Percentiles rank a stretch among this genome's conserved stretches.
Conservation (phyloP, 2,329 filamentous ascomycete genomes). For the Ascosphaera apis region DNA sequence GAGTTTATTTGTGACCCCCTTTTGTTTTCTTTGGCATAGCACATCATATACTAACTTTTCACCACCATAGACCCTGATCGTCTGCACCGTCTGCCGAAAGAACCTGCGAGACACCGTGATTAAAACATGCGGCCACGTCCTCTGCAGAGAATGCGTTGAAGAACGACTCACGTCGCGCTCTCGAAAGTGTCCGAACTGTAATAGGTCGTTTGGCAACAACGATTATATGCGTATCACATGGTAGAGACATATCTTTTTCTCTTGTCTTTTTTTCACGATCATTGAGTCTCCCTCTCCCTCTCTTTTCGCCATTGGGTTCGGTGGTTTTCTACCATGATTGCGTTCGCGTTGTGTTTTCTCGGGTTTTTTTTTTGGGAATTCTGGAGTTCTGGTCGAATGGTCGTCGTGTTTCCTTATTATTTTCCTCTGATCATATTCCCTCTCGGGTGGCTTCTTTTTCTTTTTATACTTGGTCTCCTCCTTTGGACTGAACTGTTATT, state of each 20-base stretch:
- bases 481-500: not conserved
- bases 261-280: constrained; percentile 11
- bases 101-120: constrained; percentile 88
- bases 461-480: constrained; percentile 2
- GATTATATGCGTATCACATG: constrained; percentile 52
- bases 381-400: not conserved
- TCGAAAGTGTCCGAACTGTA: constrained; percentile 88
- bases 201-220: constrained; percentile 69
- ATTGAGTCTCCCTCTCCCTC: constrained; percentile 13
- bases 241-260: constrained; percentile 7
- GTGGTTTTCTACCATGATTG: too few relatives aligned
- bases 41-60: constrained; percentile 2
- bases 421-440: constrained; percentile 2
- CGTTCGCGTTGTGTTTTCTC: constrained; percentile 3
- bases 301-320: too few relatives aligned
- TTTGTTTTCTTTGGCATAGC: constrained; percentile 6
- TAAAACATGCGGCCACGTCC: constrained; percentile 85
- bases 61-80: constrained; percentile 38
- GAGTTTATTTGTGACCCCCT: constrained; percentile 21
- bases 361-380: not conserved
- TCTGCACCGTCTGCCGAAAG: constrained; percentile 79
- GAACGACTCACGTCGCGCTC: constrained; percentile 73
- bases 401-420: constrained; percentile 1
- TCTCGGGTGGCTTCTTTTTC: constrained; percentile 6
- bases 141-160: constrained; percentile 78